A percentile compares a stretch with the other conserved stretches of the same genome.
Evolutionary conservation across 495 filamentous ascomycete species (phyloP).

Genomic region (Neurospora sp.): DNA sequence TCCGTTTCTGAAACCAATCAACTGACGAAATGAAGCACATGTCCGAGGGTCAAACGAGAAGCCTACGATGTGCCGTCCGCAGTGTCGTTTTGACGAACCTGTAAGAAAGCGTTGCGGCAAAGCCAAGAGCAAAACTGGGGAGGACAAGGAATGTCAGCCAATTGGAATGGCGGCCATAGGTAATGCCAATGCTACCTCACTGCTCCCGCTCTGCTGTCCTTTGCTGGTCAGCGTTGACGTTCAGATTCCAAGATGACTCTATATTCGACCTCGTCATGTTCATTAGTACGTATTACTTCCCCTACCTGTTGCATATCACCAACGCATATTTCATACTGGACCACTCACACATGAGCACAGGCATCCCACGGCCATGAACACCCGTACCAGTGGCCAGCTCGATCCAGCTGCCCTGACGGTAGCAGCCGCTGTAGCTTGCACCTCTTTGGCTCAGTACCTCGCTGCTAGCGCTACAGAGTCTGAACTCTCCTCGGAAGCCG

Average conservation of each 20-base stretch:
- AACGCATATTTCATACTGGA: background rate
- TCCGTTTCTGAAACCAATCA: background rate
- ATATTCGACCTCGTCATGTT: background rate
- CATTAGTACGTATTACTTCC: background rate
- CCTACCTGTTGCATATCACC: background rate
- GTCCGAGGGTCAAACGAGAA: background rate
- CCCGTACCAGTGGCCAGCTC: background rate
- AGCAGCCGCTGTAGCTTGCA: background rate
- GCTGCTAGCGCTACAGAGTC: background rate
- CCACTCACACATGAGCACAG: background rate
- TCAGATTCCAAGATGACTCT: background rate
- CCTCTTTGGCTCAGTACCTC: background rate
- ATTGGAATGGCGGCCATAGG: background rate
- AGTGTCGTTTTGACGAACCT: background rate
- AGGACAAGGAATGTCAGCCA: background rate
- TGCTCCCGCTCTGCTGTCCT: background rate
- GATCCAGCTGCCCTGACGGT: background rate
- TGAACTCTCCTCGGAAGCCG: background rate
- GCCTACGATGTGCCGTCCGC: background rate
- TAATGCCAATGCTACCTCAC: background rate
- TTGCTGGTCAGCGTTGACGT: background rate
- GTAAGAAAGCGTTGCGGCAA: background rate
- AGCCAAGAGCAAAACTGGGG: background rate
- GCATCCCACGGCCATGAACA: background rate
- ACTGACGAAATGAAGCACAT: background rate